phyloP scores from a whole-genome alignment of 257 asterid genomes.

The Verbena officinalis region DNA sequence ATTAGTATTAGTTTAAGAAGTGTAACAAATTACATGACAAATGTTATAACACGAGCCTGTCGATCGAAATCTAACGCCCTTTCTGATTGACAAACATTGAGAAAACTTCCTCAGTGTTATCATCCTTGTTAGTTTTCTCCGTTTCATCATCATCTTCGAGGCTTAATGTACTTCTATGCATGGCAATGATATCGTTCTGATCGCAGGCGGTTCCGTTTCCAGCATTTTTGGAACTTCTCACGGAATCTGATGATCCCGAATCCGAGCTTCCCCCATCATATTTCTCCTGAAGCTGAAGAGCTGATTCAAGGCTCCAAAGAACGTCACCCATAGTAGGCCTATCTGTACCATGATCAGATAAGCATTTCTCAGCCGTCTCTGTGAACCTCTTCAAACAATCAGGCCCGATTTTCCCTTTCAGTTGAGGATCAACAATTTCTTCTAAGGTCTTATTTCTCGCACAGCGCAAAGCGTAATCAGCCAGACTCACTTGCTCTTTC shows the following conservation, averaged over 20 bases:
- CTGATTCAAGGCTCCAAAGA: constrained; percentile 74
- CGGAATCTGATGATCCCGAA: constrained; percentile 1
- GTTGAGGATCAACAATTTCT: constrained; percentile 69
- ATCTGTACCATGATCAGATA: constrained; percentile 68
- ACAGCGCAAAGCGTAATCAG: constrained; percentile 72
- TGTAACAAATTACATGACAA: no score
- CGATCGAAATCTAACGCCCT: constrained; percentile 48
- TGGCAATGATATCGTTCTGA: constrained; percentile 61
- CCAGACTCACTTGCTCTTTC: constrained; percentile 85
- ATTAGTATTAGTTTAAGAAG: no score
- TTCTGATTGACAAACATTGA: constrained; percentile 65
- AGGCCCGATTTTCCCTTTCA: constrained; percentile 60
- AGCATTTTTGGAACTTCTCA: constrained; percentile 31
- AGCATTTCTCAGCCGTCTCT: constrained; percentile 76
- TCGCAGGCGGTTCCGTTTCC: constrained; percentile 45
- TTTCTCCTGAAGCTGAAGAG: constrained; percentile 65
- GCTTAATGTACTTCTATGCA: constrained; percentile 67
- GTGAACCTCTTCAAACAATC: constrained; percentile 66
- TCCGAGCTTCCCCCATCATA: constrained; percentile 16
- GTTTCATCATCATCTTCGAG: constrained; percentile 51
- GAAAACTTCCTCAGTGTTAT: constrained; percentile 48
- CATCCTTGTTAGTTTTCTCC: neutral
- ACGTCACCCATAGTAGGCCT: constrained; percentile 90
- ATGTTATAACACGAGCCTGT: no score
- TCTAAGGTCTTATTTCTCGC: constrained; percentile 56